These are phyloP conservation scores for Penicillium lagena DNA, from an alignment of 495 filamentous ascomycete genomes.

Conservation along the genomic window DNA sequence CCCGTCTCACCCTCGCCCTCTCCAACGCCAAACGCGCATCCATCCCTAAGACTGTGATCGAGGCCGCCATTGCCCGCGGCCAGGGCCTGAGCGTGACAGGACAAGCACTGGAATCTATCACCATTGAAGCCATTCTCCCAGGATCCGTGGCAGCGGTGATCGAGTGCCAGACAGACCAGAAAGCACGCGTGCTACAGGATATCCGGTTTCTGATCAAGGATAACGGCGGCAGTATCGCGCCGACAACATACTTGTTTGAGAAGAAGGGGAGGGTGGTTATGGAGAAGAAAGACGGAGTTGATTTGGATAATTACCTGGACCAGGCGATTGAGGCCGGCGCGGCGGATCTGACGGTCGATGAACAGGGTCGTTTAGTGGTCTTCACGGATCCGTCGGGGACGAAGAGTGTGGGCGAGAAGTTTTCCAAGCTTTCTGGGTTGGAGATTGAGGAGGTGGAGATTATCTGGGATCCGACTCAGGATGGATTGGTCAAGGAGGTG, in stretches of 20 bases:
- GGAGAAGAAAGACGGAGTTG: conserved; percentile 52
- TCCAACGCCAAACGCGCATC: conserved; percentile 76
- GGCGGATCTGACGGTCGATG: conserved; percentile 68
- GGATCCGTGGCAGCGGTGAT: conserved; percentile 73
- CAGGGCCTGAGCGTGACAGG: conserved; percentile 74
- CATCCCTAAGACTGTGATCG: conserved; percentile 77
- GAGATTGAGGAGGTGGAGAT: conserved; percentile 68
- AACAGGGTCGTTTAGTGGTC: conserved; percentile 62
- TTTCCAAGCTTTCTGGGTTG: conserved; percentile 53
- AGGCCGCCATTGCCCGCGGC: conserved; percentile 76
- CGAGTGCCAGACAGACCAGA: conserved; percentile 79
- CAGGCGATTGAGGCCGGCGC: conserved; percentile 80
- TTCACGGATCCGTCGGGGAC: conserved; percentile 69
- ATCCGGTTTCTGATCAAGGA: conserved; percentile 63
- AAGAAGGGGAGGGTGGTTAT: conserved; percentile 68
- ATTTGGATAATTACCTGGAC: conserved; percentile 73
- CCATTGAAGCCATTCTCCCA: conserved; percentile 77
- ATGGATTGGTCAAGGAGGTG: conserved; percentile 58
- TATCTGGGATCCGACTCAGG: conserved; percentile 76
- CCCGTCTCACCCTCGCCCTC: conserved; percentile 66
- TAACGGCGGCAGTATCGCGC: conserved; percentile 57
- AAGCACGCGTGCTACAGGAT: conserved; percentile 63
- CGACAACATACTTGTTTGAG: conserved; percentile 78
- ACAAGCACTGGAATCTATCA: conserved; percentile 63
- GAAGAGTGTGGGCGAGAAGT: conserved; percentile 52